Evolutionary conservation across 169 alveolate species (phyloP).

Genomic region (Cystoisospora suis): DNA sequence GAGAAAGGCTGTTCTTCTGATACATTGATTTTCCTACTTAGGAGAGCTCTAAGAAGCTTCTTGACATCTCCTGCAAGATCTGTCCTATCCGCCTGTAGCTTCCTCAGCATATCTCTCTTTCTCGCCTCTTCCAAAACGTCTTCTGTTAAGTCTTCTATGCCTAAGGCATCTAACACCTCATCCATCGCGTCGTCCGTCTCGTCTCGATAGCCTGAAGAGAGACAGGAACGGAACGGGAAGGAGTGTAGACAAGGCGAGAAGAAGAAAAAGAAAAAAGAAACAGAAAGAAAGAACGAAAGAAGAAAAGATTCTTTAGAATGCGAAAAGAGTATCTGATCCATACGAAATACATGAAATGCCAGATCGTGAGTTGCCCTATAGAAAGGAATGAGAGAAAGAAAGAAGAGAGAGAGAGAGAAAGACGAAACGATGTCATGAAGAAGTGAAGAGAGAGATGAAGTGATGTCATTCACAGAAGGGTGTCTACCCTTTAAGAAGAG

Average conservation of each 20-base stretch:
- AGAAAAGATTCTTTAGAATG: too few relatives aligned
- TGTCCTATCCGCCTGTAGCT: slow-evolving; percentile 23
- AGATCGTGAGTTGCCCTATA: not conserved
- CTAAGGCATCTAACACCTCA: not conserved
- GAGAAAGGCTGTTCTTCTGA: not conserved
- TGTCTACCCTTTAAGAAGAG: too few relatives aligned
- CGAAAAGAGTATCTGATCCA: too few relatives aligned
- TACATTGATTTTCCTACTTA: not conserved
- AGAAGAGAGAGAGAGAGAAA: not conserved
- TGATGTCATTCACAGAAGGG: too few relatives aligned
- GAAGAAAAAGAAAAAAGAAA: too few relatives aligned
- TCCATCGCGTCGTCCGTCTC: slow-evolving; percentile 38
- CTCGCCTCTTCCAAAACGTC: slow-evolving; percentile 14
- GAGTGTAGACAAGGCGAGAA: not conserved
- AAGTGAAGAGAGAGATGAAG: not conserved
- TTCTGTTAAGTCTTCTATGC: slow-evolving; percentile 7
- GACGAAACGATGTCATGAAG: too few relatives aligned
- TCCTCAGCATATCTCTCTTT: not conserved
- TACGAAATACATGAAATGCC: not conserved
- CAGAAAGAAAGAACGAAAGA: too few relatives aligned
- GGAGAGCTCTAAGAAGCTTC: not conserved
- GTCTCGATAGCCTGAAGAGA: slow-evolving; percentile 15
- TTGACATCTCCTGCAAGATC: slow-evolving; percentile 36
- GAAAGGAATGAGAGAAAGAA: not conserved
- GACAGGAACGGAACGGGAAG: not conserved